Percentiles rank a stretch among this genome's conserved stretches.
Conservation (phyloP, 345 rosid genomes). For the Isatis tinctoria region DNA sequence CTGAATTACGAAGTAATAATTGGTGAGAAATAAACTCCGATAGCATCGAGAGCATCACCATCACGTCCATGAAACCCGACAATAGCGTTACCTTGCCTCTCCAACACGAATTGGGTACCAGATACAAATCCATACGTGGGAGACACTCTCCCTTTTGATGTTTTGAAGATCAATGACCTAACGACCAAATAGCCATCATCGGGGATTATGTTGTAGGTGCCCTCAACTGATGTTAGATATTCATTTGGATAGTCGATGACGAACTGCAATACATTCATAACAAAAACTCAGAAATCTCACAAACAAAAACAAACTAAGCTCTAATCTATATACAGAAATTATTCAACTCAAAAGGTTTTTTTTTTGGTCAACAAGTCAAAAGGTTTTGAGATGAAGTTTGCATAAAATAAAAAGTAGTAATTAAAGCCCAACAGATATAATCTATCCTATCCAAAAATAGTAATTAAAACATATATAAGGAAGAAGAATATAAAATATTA, state of each 20-base stretch:
- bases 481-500: background rate
- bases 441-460: too few species aligned
- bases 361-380: too few species aligned
- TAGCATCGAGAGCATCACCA: conserved; percentile 13
- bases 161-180: conserved; percentile 16
- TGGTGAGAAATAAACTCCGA: conserved; percentile 26
- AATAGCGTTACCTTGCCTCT: conserved; percentile 11
- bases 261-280: background rate
- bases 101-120: conserved; percentile 11
- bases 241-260: conserved; percentile 21
- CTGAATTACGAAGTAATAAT: background rate
- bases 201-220: conserved; percentile 9
- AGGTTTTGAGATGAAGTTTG: too few species aligned
- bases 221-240: conserved; percentile 18
- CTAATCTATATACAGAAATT: background rate
- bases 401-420: too few species aligned
- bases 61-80: conserved; percentile 28
- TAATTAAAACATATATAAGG: too few species aligned
- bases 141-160: conserved; percentile 28
- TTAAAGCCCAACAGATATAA: too few species aligned
- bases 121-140: conserved; percentile 8
- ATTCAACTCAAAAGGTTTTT: too few species aligned
- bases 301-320: background rate
- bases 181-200: background rate
- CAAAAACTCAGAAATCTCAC: background rate